phyloP scores from a whole-genome alignment of 2,329 filamentous ascomycete genomes.

The Colletotrichum limetticola region DNA sequence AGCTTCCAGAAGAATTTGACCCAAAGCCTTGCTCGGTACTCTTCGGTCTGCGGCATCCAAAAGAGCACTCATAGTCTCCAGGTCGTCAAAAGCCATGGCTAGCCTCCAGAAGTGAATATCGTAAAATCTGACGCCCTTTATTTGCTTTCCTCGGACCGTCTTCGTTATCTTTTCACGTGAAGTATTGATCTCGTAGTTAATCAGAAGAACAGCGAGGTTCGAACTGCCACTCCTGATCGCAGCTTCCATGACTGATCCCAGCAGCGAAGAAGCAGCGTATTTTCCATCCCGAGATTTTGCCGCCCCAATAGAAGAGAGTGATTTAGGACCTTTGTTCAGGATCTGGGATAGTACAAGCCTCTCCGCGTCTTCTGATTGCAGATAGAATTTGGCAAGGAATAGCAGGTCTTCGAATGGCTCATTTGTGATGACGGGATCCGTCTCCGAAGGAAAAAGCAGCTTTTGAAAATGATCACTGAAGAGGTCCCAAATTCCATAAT shows the following conservation, averaged over 20 bases:
- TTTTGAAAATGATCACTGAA: not conserved
- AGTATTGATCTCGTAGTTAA: constrained; percentile 10
- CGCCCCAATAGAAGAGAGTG: not conserved
- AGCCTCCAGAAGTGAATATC: not conserved
- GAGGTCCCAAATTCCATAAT: not conserved
- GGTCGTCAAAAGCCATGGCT: not conserved
- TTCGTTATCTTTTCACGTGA: not conserved
- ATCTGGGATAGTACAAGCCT: not conserved
- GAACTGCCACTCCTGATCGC: not conserved
- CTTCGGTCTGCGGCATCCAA: not conserved
- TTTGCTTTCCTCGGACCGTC: not conserved
- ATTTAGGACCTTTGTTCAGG: constrained; percentile 1
- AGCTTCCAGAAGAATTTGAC: not conserved
- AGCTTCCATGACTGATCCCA: constrained; percentile 20
- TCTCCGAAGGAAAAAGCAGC: not conserved
- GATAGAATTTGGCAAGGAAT: not conserved
- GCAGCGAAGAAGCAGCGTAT: not conserved
- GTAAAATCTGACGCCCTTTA: not conserved
- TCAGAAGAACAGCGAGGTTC: not conserved
- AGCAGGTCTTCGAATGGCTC: not conserved
- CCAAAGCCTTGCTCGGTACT: not conserved
- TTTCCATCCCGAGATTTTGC: not conserved
- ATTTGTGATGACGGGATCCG: not conserved
- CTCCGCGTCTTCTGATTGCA: not conserved
- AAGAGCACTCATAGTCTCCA: constrained; percentile 1